Evolutionary conservation across 306 rosid genomes (phyloP).

Genomic region (Castanopsis chinensis): DNA sequence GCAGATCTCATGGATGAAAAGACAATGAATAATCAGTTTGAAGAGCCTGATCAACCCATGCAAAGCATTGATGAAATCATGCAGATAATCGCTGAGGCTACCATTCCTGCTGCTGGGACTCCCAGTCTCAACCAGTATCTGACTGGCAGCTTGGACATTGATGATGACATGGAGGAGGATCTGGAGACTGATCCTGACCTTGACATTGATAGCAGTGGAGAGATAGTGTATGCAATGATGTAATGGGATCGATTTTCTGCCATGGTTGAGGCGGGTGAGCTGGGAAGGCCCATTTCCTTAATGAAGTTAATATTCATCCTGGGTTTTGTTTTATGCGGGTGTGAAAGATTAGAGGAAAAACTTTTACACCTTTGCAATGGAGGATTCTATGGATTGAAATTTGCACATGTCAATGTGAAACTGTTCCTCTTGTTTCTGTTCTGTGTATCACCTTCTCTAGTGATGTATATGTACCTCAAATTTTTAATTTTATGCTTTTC

Average conservation of each 20-base stretch:
- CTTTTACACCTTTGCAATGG: conserved; percentile 1
- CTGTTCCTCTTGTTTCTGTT: conserved; percentile 24
- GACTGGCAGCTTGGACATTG: conserved; percentile 81
- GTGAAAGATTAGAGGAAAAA: conserved; percentile 28
- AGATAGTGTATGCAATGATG: conserved; percentile 84
- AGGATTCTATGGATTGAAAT: conserved; percentile 31
- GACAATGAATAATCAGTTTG: conserved; percentile 47
- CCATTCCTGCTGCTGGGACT: conserved; percentile 75
- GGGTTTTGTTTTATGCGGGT: conserved; percentile 18
- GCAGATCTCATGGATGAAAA: conserved; percentile 74
- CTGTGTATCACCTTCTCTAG: conserved; percentile 7
- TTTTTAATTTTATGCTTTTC: conserved; percentile 3
- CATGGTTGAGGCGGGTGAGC: not conserved
- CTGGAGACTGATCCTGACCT: conserved; percentile 78
- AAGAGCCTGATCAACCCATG: conserved; percentile 86
- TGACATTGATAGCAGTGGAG: conserved; percentile 91
- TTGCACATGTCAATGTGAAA: conserved; percentile 19
- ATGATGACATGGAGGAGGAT: conserved; percentile 93
- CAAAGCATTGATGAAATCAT: conserved; percentile 84
- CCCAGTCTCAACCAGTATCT: conserved; percentile 65
- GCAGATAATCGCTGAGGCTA: conserved; percentile 86
- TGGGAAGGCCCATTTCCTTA: not conserved
- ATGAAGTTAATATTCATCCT: conserved; percentile 7
- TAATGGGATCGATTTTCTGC: conserved; percentile 20
- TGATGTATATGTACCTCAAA: not conserved